Percentiles rank a stretch among this genome's conserved stretches.
phyloP scores from a whole-genome alignment of 768 basidiomycete species.

The Gymnopilus junonius region DNA sequence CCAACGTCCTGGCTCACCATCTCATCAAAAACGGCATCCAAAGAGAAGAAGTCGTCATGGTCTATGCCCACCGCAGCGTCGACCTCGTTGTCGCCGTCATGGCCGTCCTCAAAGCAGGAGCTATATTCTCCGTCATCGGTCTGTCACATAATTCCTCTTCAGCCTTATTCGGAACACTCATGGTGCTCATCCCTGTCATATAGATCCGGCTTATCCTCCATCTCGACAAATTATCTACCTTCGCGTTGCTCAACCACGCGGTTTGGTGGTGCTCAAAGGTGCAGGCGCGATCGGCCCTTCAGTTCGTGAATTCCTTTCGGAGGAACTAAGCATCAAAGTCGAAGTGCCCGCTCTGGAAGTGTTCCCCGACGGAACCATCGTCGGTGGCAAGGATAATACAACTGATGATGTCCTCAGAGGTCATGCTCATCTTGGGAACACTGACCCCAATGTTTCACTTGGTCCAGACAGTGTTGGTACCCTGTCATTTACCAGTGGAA shows the following conservation, averaged over 20 bases:
- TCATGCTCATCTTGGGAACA: constrained; percentile 58
- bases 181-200: constrained; percentile 2
- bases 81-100: constrained; percentile 97
- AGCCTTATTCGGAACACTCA: not conserved
- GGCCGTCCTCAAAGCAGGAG: constrained; percentile 95
- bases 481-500: constrained; percentile 94
- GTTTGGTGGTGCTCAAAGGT: constrained; percentile 86
- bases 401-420: constrained; percentile 64
- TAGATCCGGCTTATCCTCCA: constrained; percentile 97
- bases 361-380: constrained; percentile 60
- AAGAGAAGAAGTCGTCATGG: constrained; percentile 96
- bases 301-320: constrained; percentile 82
- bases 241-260: constrained; percentile 89
- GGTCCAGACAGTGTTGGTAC: constrained; percentile 97
- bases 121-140: constrained; percentile 98
- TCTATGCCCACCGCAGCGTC: constrained; percentile 95
- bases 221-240: constrained; percentile 93
- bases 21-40: constrained; percentile 85
- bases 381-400: constrained; percentile 57
- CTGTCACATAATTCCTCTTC: constrained; percentile 10
- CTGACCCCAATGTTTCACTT: constrained; percentile 80
- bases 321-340: constrained; percentile 82
- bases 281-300: constrained; percentile 81
- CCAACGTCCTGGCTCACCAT: constrained; percentile 90
- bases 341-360: constrained; percentile 92